Base-by-base conservation (phyloP, 2,329 filamentous ascomycete species). In the Beauveria sp. region DNA sequence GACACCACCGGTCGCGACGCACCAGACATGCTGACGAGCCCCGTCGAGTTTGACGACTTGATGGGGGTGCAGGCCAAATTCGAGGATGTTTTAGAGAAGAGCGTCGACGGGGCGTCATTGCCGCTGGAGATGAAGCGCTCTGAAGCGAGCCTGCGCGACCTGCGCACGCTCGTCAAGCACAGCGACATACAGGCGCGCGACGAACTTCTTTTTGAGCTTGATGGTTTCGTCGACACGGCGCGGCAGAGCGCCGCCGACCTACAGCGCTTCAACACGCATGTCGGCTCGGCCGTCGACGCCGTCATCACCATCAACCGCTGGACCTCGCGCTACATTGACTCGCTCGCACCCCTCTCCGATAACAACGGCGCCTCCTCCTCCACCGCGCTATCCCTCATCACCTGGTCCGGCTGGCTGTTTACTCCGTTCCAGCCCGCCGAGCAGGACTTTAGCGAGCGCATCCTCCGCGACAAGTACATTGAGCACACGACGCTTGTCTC, bases 91-190 rank as follows among this genome's bases (percentile, higher is more conserved):
- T 75, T 94, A 4, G 84, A 90, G 65, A 83, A 85, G 62, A 85
- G 84, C 18, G 82, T 84, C 1, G 80, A 85, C 24, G 84, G 86
- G 1, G 83, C 86, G 2, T 84, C 84, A 1, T 75, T 94, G 3
- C 90, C 90, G 0, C 78, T 89, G 66, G 88, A 91, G 66, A 92
- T 94, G 85, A 92, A 91, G 75, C 82, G 85, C 10, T 86, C 87
- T 3, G 89, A 93, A 71, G 79, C 84, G 2, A 86, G 87, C 1
- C 86, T 94, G 41, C 83, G 90, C 46, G 90, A 92, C 67, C 75
- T 94, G 26, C 84, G 88, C 37, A 87, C 84, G 28, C 79, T 92
- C 50, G 88, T 96, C 40, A 80, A 84, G 44, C 85, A 87, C 73
- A 91, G 87, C 66, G 80, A 84, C 24, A 77, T 94, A 0, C 83